These are phyloP conservation scores for Bombardia bombarda DNA, from an alignment of 495 filamentous ascomycete species.

Conservation along the genomic window DNA sequence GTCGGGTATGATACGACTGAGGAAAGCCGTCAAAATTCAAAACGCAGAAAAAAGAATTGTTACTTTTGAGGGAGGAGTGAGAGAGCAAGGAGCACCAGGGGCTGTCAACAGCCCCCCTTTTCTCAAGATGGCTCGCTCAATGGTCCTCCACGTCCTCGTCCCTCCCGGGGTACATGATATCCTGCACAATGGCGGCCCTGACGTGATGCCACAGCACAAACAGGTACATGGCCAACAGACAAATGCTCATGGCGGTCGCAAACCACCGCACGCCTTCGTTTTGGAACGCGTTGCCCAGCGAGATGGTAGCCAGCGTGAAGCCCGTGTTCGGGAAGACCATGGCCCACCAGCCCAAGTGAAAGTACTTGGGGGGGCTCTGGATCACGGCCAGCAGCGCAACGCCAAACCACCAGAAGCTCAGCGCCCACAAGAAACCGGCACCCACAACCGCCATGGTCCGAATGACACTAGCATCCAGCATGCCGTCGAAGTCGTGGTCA, in stretches of 20 bases:
- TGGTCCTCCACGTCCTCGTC: constrained; percentile 49
- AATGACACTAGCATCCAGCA: constrained; percentile 23
- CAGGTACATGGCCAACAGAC: constrained; percentile 47
- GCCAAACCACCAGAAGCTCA: constrained; percentile 70
- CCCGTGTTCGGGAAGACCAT: constrained; percentile 56
- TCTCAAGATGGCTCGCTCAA: background rate
- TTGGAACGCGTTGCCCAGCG: constrained; percentile 35
- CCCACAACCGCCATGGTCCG: constrained; percentile 43
- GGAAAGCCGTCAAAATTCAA: background rate
- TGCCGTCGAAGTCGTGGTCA: constrained; percentile 22
- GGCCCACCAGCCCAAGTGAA: constrained; percentile 50
- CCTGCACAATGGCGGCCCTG: constrained; percentile 42
- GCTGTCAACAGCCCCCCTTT: background rate
- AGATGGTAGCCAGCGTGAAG: constrained; percentile 43
- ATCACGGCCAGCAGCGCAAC: constrained; percentile 51
- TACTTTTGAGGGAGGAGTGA: too few relatives aligned
- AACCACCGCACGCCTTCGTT: constrained; percentile 39
- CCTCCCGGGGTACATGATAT: constrained; percentile 55
- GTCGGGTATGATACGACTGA: background rate
- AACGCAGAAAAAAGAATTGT: too few relatives aligned
- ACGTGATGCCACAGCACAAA: constrained; percentile 49
- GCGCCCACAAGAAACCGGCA: constrained; percentile 62
- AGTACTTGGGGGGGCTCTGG: constrained; percentile 40
- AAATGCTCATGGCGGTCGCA: constrained; percentile 42
- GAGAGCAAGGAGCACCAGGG: too few relatives aligned